Percentiles rank a stretch among this genome's conserved stretches.
These are phyloP conservation scores for Tolypocladium inflatum DNA, from an alignment of 2,329 filamentous ascomycete species.

Conservation along the genomic window DNA sequence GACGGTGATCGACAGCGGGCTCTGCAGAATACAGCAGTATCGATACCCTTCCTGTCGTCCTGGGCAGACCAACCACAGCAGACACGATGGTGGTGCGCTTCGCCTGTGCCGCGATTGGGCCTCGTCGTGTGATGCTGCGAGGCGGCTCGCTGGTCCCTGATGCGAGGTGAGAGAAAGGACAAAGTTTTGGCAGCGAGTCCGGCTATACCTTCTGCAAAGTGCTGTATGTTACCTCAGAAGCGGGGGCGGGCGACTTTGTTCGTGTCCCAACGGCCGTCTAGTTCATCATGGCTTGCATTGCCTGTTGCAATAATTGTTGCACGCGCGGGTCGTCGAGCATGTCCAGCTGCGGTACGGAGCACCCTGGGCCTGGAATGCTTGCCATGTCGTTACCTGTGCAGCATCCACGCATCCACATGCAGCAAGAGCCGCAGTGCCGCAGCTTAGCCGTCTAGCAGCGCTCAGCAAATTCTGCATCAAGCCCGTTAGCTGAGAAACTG, in stretches of 20 bases:
- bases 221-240: conserved; percentile 1
- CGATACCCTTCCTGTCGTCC: neutral
- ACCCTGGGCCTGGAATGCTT: neutral
- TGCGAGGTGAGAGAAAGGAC: neutral
- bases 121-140: neutral
- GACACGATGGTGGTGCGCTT: neutral
- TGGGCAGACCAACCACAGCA: neutral
- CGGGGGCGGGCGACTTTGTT: conserved; percentile 1
- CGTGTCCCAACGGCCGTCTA: neutral
- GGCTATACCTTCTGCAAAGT: neutral
- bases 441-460: neutral
- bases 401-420: neutral
- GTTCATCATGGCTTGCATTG: neutral
- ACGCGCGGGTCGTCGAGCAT: neutral
- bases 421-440: neutral
- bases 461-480: rapidly evolving
- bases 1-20: neutral
- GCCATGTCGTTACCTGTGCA: neutral
- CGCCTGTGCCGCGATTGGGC: neutral
- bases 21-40: neutral
- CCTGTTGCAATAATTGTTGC: neutral
- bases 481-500: neutral
- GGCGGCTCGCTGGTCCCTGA: neutral
- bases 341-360: neutral
- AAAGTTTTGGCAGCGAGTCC: neutral